Evolutionary conservation across 352 stramenopile genomes (phyloP).

Genomic region (Phytophthora melonis): DNA sequence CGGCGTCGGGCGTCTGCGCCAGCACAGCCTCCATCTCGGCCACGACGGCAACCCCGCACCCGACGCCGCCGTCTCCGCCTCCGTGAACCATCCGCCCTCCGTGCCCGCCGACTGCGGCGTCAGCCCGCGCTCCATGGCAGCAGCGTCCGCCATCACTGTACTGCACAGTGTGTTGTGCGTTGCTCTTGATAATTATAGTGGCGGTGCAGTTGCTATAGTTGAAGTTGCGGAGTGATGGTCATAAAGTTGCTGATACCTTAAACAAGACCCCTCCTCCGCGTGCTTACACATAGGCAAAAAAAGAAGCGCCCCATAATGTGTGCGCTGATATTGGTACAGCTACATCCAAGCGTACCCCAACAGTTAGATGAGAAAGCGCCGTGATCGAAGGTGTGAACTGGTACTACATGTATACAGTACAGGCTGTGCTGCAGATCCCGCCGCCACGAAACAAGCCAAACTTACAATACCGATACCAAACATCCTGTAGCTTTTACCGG

Average conservation of each 20-base stretch:
- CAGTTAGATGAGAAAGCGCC: too few relatives aligned
- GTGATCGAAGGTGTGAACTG: too few relatives aligned
- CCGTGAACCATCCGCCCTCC: slow-evolving; percentile 20
- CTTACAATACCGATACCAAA: background rate
- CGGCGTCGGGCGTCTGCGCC: slow-evolving; percentile 71
- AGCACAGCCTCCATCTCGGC: slow-evolving; percentile 76
- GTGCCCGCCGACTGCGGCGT: slow-evolving; percentile 25
- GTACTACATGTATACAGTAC: too few relatives aligned
- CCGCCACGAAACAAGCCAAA: background rate
- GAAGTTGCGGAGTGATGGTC: slow-evolving; percentile 10
- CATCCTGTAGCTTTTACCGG: background rate
- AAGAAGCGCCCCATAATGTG: too few relatives aligned
- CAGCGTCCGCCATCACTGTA: slow-evolving; percentile 8
- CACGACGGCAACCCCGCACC: slow-evolving; percentile 45
- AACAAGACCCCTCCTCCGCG: too few relatives aligned
- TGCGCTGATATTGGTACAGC: too few relatives aligned
- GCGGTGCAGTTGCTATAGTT: slow-evolving; percentile 1
- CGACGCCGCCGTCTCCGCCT: slow-evolving; percentile 16
- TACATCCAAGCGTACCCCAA: too few relatives aligned
- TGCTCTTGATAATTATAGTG: background rate
- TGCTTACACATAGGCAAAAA: too few relatives aligned
- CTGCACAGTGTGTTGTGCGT: background rate
- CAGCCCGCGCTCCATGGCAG: slow-evolving; percentile 22
- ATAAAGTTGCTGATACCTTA: background rate
- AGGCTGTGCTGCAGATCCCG: background rate